phyloP scores from a whole-genome alignment of 306 rosid species.

The Gillenia trifoliata region DNA sequence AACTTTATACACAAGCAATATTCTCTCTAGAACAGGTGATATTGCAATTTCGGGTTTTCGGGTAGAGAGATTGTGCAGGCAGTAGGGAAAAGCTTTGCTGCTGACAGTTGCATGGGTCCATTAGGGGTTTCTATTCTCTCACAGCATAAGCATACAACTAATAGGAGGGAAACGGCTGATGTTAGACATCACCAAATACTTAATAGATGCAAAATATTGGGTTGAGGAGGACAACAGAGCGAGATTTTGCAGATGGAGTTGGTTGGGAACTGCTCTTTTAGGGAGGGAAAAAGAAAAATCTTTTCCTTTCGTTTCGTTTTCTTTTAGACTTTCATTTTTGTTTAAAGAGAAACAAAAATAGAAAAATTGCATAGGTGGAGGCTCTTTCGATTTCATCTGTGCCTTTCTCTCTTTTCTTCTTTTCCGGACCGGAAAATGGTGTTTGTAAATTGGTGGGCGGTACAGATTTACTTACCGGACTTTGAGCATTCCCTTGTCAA shows the following conservation, averaged over 20 bases:
- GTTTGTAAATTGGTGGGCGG: conserved; percentile 76
- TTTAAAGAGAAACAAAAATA: conserved; percentile 34
- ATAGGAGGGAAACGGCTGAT: conserved; percentile 23
- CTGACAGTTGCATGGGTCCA: conserved; percentile 53
- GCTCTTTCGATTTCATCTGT: conserved; percentile 35
- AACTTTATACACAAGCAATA: conserved; percentile 19
- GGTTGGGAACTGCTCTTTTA: conserved; percentile 38
- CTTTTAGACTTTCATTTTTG: conserved; percentile 16
- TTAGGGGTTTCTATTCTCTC: conserved; percentile 24
- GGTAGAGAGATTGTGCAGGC: conserved; percentile 23
- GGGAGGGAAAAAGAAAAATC: conserved; percentile 16
- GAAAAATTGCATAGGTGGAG: conserved; percentile 60
- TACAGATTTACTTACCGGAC: conserved; percentile 49
- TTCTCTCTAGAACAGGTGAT: conserved; percentile 25
- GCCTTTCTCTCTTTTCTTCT: conserved; percentile 29
- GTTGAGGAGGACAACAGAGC: conserved; percentile 28
- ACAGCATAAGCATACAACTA: conserved; percentile 34
- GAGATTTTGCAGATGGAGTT: conserved; percentile 34
- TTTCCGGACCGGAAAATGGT: conserved; percentile 23
- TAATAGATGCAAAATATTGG: conserved; percentile 39
- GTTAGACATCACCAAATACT: conserved; percentile 28
- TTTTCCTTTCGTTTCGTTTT: conserved; percentile 12
- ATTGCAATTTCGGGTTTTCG: conserved; percentile 21
- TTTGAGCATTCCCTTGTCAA: conserved; percentile 48
- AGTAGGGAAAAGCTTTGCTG: conserved; percentile 35